phyloP scores from a whole-genome alignment of 1,284 basidiomycete species.

The Cutaneotrichosporon sp. region DNA sequence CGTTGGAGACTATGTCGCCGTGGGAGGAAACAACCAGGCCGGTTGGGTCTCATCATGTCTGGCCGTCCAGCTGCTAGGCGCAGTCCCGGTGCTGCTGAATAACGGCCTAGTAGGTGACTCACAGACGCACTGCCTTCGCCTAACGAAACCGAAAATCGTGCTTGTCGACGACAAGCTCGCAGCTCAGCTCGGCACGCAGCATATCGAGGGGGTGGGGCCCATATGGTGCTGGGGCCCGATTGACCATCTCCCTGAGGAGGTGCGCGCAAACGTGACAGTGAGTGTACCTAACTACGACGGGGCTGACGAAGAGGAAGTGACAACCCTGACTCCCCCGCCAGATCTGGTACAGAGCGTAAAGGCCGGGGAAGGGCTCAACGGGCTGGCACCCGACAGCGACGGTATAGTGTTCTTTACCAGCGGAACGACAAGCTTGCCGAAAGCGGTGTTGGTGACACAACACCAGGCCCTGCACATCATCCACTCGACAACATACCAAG shows the following conservation, averaged over 20 bases:
- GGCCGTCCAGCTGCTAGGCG: slow-evolving; percentile 40
- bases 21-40: slow-evolving; percentile 21
- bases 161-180: slow-evolving; percentile 34
- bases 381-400: slow-evolving; percentile 33
- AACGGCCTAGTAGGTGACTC: slow-evolving; percentile 11
- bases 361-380: slow-evolving; percentile 15
- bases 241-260: not conserved
- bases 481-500: slow-evolving; percentile 22
- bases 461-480: slow-evolving; percentile 33
- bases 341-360: not conserved
- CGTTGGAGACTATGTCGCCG: slow-evolving; percentile 13
- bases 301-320: not conserved
- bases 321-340: not conserved
- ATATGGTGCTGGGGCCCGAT: slow-evolving; percentile 5
- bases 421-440: slow-evolving; percentile 34
- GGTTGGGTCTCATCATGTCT: slow-evolving; percentile 35
- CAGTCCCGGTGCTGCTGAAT: slow-evolving; percentile 34
- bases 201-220: not conserved
- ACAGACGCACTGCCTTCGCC: slow-evolving; percentile 29
- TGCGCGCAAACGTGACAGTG: not conserved
- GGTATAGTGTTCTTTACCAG: slow-evolving; percentile 39
- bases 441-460: slow-evolving; percentile 39
- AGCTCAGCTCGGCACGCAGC: slow-evolving; percentile 19
- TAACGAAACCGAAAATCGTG: slow-evolving; percentile 27
- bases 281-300: not conserved